phyloP scores from a whole-genome alignment of 2,329 filamentous ascomycete genomes.

The Aplosporella prunicola region DNA sequence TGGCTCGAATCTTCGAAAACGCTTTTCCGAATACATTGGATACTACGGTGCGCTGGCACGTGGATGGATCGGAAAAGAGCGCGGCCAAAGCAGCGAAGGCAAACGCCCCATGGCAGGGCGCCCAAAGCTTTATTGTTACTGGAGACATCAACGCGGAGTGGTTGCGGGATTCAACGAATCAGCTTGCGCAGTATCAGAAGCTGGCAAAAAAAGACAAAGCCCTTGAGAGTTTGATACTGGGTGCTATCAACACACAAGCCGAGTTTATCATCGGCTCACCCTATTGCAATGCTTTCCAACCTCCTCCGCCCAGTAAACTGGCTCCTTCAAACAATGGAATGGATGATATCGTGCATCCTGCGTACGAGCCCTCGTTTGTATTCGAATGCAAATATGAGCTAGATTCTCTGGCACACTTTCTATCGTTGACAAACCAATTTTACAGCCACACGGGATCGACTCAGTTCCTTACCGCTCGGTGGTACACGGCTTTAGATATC shows the following conservation, averaged over 20 bases:
- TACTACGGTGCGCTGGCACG: slow-evolving; percentile 83
- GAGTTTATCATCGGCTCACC: slow-evolving; percentile 92
- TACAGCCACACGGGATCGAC: slow-evolving; percentile 67
- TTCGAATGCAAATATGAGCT: slow-evolving; percentile 99
- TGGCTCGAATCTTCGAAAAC: slow-evolving; percentile 90
- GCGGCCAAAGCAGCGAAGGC: slow-evolving; percentile 20
- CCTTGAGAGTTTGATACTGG: slow-evolving; percentile 72
- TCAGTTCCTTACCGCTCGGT: slow-evolving; percentile 68
- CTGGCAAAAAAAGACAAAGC: slow-evolving; percentile 72
- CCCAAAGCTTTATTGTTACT: slow-evolving; percentile 88
- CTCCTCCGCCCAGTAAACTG: slow-evolving; percentile 73
- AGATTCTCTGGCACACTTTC: slow-evolving; percentile 86
- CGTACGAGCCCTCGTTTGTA: slow-evolving; percentile 73
- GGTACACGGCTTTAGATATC: slow-evolving; percentile 67
- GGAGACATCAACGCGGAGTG: slow-evolving; percentile 91
- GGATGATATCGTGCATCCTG: slow-evolving; percentile 73
- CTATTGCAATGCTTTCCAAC: slow-evolving; percentile 98
- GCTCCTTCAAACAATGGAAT: slow-evolving; percentile 66
- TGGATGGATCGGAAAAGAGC: slow-evolving; percentile 42
- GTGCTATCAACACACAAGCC: slow-evolving; percentile 90
- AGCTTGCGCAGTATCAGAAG: slow-evolving; percentile 79
- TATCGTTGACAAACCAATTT: slow-evolving; percentile 79
- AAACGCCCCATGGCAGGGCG: slow-evolving; percentile 56
- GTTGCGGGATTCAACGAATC: slow-evolving; percentile 88
- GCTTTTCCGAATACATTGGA: slow-evolving; percentile 87